Base-by-base conservation (phyloP, 225 moss, liverwort and hornwort genomes). In the Sphagnum tenellum region DNA sequence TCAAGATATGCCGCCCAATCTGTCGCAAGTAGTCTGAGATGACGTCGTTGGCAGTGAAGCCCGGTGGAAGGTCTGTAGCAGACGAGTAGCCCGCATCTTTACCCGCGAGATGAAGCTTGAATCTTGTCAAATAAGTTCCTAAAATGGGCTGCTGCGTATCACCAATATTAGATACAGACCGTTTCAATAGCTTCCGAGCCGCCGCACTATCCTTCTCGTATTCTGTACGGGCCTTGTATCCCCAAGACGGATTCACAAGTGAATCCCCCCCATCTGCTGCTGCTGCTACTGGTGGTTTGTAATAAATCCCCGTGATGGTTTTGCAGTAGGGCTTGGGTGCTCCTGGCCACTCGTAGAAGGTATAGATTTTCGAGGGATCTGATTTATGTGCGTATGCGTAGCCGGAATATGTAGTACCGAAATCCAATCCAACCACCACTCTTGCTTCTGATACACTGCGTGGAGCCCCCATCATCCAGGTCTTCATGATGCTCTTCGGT, bases 401-500 rank as follows among this genome's bases (percentile, higher is more conserved):
- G 2, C 87, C 89, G 3, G 85, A 82, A 62, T 62, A 85, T 1
- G 85, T 85, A 0, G 85, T 90, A 0, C 87, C 89, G 44, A 87
- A 85, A 60, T 88, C 87, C 3, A 90, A 55, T 2, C 87, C 85
- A 14, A 90, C 85, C 8, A 88, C 72, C 44, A 82, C 72, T 46
- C 55, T 60, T 52, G 60, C 29, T 46, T 47, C 64, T 59, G 57
- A 29, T 29, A 29, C 29, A 29, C 29, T 29, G 29, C 29, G 29
- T 29, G 29, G 1, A 29, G 29, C 29, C 29, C 29, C 29, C 29
- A 29, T 29, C 29, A 29, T 29, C 29, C 29, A 29, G 29, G 0
- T 29, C 29, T 1, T 29, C 29, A 29, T 29, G 29, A 29, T 29
- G 29, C 29, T 29, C 29, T 29, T 29, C 29, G 29, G 29, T 29